Base-by-base conservation (phyloP, 73 alveolate genomes). In the Paraurostyla sp. region DNA sequence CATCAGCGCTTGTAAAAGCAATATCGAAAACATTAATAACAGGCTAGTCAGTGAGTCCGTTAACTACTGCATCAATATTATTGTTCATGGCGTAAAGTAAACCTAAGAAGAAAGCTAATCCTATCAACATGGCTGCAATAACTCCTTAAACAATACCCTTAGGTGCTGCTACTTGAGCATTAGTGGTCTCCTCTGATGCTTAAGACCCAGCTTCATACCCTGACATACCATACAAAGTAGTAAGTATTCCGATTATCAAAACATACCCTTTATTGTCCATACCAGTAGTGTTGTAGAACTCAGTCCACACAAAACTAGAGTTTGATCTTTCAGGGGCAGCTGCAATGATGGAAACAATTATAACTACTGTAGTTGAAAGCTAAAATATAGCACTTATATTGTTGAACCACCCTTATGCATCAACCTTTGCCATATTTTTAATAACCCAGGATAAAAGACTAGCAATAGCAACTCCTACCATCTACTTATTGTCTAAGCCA, bases 181-280 rank as follows among this genome's bases (percentile, higher is more conserved):
- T 71, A 4, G 13, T 71, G 15, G 85, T 71, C 29, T 71, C 85
- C 29, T 71, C 85, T n/a, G 59, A 30, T 32, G 40, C 20, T 20
- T 71, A 71, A 18, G 85, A 25, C 20, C 63, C 63, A 4, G 48
- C 85, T 23, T 71, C 85, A 42, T 71, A 71, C 13, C 85, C 85
- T 3, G 65, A 38, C 13, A 71, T 35, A 13, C 58, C 20, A 41
- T 18, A 71, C 40, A 71, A 42, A 38, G 48, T 11, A 30, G 40
- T 38, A 4, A 71, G 85, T 33, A 71, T 7, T 18, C 85, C 85
- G 18, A 71, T 71, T 4, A 35, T 35, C 18, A 36, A 71, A 13
- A 41, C 85, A 42, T 71, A 71, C 20, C 18, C 6, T 3, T 6
- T 41, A 40, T 27, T 40, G 32, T 25, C 48, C 25, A 71, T 9